phyloP scores from a whole-genome alignment of 305 asterid genomes.

The Solanum chacoense region DNA sequence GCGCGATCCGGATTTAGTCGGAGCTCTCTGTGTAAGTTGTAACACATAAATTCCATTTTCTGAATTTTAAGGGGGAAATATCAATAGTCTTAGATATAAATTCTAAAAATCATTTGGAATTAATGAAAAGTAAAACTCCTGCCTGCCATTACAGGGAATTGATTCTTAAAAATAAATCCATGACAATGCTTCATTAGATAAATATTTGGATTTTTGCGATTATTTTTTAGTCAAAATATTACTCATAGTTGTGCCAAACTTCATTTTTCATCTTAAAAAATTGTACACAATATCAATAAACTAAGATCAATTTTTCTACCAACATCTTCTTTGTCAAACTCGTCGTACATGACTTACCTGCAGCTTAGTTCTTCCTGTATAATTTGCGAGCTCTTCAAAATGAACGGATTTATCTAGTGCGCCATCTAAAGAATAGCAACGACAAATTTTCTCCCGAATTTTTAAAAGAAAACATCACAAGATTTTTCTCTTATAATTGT shows the following conservation, averaged over 20 bases:
- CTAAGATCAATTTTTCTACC: neutral
- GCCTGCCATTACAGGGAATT: neutral
- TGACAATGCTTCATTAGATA: neutral
- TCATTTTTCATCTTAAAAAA: neutral
- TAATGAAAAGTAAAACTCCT: neutral
- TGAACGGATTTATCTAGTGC: neutral
- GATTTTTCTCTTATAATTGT: neutral
- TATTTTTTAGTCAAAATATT: too few species aligned
- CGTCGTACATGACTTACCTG: neutral
- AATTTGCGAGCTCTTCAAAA: neutral
- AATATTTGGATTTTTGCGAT: neutral
- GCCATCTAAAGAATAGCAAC: neutral
- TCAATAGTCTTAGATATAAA: neutral
- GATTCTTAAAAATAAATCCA: neutral
- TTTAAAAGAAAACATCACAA: neutral
- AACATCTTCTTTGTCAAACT: neutral
- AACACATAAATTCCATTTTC: neutral
- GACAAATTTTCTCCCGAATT: neutral
- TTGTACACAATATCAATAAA: neutral
- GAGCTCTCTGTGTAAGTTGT: neutral
- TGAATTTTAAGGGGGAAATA: neutral
- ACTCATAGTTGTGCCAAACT: neutral
- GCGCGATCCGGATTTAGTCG: too few species aligned
- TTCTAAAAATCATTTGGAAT: neutral
- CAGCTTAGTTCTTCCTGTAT: neutral